Percentiles rank a stretch among this genome's conserved stretches.
Conservation (phyloP, 495 filamentous ascomycete species). For the Neohortaea acidophila region DNA sequence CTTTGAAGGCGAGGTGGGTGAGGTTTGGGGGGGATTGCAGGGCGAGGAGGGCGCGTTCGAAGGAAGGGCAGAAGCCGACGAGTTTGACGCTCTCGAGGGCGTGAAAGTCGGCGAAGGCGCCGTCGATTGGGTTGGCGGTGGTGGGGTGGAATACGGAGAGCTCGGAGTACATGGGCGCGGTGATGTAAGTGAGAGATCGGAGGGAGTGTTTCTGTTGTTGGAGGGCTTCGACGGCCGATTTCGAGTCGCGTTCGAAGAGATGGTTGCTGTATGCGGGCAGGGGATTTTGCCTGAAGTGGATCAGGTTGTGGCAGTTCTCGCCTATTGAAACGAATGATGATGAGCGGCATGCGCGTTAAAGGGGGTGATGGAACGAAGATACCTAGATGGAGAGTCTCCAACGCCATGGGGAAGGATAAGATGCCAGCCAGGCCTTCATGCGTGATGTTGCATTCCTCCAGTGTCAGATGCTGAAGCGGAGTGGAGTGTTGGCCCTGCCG, state of each 20-base stretch:
- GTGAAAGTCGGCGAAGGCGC: background rate
- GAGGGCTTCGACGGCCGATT: background rate
- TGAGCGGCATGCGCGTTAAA: too few relatives aligned
- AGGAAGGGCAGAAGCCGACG: background rate
- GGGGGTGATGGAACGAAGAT: too few relatives aligned
- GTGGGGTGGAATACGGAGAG: background rate
- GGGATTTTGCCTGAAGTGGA: background rate
- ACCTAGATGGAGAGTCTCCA: background rate
- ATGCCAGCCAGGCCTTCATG: background rate
- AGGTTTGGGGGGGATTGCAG: background rate
- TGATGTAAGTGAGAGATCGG: background rate
- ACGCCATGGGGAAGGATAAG: background rate
- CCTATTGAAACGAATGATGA: background rate
- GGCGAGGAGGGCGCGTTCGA: background rate
- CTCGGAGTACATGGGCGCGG: background rate
- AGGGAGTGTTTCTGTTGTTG: background rate
- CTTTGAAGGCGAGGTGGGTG: background rate
- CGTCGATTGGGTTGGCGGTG: background rate
- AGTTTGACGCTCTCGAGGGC: background rate
- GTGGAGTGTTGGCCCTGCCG: background rate
- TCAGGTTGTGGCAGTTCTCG: background rate
- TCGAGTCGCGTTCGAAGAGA: background rate
- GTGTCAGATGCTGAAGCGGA: background rate
- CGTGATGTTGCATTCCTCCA: constrained; percentile 1
- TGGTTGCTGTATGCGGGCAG: background rate